Percentiles rank a stretch among this genome's conserved stretches.
phyloP scores from a whole-genome alignment of 78 protist genomes.

The Blattamonas nauphoetae region DNA sequence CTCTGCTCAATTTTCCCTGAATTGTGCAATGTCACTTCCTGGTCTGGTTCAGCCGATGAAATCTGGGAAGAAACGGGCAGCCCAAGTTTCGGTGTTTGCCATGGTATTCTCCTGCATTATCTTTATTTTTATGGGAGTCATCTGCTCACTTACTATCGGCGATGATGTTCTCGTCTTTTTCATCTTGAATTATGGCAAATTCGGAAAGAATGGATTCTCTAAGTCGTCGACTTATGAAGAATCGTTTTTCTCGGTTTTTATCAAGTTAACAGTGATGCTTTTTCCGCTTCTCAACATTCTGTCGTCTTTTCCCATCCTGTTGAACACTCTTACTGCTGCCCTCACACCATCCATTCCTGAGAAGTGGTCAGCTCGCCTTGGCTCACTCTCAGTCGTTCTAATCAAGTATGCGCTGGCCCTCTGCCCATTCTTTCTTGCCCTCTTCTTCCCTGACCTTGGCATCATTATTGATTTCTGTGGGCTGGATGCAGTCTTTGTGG shows the following conservation, averaged over 20 bases:
- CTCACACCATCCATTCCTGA: not conserved
- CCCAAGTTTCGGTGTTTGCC: not conserved
- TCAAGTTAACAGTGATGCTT: not conserved
- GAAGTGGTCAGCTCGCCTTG: not conserved
- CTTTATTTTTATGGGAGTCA: not conserved
- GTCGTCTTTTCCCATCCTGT: not conserved
- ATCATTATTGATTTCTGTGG: not conserved
- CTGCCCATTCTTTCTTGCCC: not conserved
- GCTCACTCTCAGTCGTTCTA: not conserved
- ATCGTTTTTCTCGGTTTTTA: not conserved
- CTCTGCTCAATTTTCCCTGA: not conserved
- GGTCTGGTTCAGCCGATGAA: not conserved
- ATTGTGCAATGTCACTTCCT: not conserved
- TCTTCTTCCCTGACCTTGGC: not conserved
- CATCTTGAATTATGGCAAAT: not conserved
- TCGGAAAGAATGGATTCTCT: not conserved
- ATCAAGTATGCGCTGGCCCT: not conserved
- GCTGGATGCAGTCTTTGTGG: not conserved
- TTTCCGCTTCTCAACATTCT: not conserved
- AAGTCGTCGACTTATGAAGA: not conserved
- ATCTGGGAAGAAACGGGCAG: not conserved
- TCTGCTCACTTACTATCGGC: not conserved
- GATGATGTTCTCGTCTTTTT: not conserved
- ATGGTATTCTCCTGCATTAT: not conserved
- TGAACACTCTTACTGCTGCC: not conserved